phyloP scores from a whole-genome alignment of 495 filamentous ascomycete species.

The Aspergillus carlsbadensis region DNA sequence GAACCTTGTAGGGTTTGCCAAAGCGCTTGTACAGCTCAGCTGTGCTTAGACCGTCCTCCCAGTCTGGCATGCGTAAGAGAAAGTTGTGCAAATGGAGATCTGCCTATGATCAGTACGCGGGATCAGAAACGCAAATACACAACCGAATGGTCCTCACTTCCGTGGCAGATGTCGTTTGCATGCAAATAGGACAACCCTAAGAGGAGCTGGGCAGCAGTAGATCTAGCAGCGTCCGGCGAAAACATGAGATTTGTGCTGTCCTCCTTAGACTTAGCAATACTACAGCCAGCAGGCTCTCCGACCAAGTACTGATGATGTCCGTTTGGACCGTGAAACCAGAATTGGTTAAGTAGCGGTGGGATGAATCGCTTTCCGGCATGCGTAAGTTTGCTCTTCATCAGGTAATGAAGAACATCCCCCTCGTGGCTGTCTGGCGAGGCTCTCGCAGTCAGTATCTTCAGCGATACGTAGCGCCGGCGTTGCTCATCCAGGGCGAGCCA shows the following conservation, averaged over 20 bases:
- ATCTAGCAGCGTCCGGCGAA: constrained; percentile 27
- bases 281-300: constrained; percentile 28
- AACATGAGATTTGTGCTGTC: constrained; percentile 26
- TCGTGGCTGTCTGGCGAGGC: constrained; percentile 18
- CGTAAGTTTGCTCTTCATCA: constrained; percentile 15
- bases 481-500: constrained; percentile 56
- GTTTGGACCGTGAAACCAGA: constrained; percentile 30
- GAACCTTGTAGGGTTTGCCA: constrained; percentile 22
- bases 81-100: constrained; percentile 27
- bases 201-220: constrained; percentile 25
- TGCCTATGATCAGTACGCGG: constrained; percentile 16
- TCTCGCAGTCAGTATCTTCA: constrained; percentile 24
- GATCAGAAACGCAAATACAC: too few relatives aligned
- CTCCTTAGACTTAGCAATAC: constrained; percentile 29
- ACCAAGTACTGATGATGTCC: constrained; percentile 31
- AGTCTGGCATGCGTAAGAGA: constrained; percentile 19
- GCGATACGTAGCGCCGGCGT: constrained; percentile 21
- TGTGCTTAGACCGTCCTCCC: too few relatives aligned
- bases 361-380: constrained; percentile 23
- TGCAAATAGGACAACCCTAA: constrained; percentile 26
- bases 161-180: constrained; percentile 22
- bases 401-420: constrained; percentile 14
- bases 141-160: constrained; percentile 24
- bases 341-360: constrained; percentile 21
- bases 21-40: constrained; percentile 25